Percentiles rank a stretch among this genome's conserved stretches.
phyloP scores from a whole-genome alignment of 352 stramenopile genomes.

The Phytopythium litorale region DNA sequence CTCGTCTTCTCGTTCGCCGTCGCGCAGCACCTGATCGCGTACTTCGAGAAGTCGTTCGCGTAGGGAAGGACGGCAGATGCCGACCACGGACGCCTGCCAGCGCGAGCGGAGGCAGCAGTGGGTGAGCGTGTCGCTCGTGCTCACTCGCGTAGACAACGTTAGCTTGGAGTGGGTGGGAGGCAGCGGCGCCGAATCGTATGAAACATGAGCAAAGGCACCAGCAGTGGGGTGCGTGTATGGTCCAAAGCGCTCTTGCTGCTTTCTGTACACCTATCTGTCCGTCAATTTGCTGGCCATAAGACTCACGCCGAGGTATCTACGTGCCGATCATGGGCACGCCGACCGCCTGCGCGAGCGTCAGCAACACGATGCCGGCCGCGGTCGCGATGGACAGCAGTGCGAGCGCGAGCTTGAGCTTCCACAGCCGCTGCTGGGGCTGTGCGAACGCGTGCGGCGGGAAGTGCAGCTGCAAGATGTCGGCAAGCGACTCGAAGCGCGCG shows the following conservation, averaged over 20 bases:
- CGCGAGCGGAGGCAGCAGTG: neutral
- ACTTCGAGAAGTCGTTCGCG: slow-evolving; percentile 88
- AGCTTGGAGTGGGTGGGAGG: neutral
- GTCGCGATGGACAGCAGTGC: slow-evolving; percentile 34
- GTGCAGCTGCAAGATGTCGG: slow-evolving; percentile 59
- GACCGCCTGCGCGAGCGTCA: slow-evolving; percentile 4
- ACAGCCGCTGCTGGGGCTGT: slow-evolving; percentile 48
- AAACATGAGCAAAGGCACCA: neutral
- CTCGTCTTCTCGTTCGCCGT: slow-evolving; percentile 96
- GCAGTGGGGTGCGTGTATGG: neutral
- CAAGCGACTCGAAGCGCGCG: slow-evolving; percentile 27
- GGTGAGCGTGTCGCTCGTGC: neutral
- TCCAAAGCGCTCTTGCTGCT: neutral
- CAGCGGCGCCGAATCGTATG: neutral
- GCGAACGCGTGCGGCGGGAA: slow-evolving; percentile 62
- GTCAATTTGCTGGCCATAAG: neutral
- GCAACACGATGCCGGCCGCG: slow-evolving; percentile 15
- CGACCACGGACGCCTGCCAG: neutral
- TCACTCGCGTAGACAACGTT: neutral
- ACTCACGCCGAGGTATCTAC: neutral
- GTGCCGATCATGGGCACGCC: neutral
- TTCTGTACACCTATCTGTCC: neutral
- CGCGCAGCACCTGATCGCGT: slow-evolving; percentile 92
- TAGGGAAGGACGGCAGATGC: neutral
- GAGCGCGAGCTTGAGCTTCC: slow-evolving; percentile 63